Evolutionary conservation across 2,329 filamentous ascomycete genomes (phyloP), one percentile per base, ranked within the genome.

Genomic region (Diaporthe aspalathi): DNA sequence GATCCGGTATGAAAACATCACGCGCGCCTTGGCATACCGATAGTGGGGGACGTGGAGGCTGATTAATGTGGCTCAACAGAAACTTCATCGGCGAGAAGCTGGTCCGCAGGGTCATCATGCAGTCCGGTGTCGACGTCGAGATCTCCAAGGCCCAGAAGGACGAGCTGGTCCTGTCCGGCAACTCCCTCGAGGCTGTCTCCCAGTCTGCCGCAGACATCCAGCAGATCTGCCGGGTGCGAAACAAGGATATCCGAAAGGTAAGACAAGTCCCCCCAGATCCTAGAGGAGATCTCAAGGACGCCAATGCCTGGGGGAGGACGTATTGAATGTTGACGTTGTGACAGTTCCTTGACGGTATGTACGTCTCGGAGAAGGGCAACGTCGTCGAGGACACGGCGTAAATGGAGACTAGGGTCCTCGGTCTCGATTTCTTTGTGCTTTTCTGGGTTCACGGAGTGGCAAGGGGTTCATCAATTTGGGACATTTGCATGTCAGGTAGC

Each of bases 221-320:
- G 90, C 96, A 99, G 88, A 95, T 96, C 87, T 99, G 96, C 94
- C 91, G 91, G 88, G 96, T 99, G 86, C 92, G 94, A 86, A 99
- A 99, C 94, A 99, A 99, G 94, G 96, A 99, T 97, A 99, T 99
- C 90, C 94, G 97, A 89, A 98, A 98, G 93, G 93, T 94, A 72
- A 70, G 72, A 32, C 8, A 6, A 24, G 5, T 22, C 45, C 45
- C 45, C 45, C 38, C 5, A 20, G 47, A 52, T 40, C 43, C 50
- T 5, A 22, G n/a, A 16, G 9, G n/a, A n/a, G n/a, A n/a, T n/a
- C n/a, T n/a, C n/a, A n/a, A n/a, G n/a, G n/a, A n/a, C n/a, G n/a
- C n/a, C n/a, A n/a, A n/a, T n/a, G n/a, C n/a, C n/a, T n/a, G n/a
- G n/a, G n/a, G n/a, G n/a, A n/a, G 16, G 45, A 35, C 20, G 35